A percentile compares a stretch with the other conserved stretches of the same genome.
phyloP scores from a whole-genome alignment of 2,329 filamentous ascomycete species.

The Diaporthe humulicola region DNA sequence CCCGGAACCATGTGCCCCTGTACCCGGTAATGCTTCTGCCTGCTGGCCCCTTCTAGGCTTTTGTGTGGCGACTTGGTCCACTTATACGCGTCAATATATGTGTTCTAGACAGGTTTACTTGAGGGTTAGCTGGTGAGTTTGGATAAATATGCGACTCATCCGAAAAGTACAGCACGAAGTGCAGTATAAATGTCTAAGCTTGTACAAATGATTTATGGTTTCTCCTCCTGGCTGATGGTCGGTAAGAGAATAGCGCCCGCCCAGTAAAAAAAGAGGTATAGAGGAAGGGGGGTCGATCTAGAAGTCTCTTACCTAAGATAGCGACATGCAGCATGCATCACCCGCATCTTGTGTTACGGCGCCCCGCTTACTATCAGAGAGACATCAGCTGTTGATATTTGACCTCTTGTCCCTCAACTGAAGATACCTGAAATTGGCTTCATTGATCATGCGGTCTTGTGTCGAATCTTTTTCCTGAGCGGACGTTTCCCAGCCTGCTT shows the following conservation, averaged over 20 bases:
- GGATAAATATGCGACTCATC: too few species aligned
- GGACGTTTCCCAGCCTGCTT: not conserved
- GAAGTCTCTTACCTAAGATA: not conserved
- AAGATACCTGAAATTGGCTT: not conserved
- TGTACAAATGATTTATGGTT: not conserved
- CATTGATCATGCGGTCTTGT: not conserved
- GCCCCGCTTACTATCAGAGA: not conserved
- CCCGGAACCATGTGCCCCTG: not conserved
- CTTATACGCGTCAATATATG: not conserved
- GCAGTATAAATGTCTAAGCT: not conserved
- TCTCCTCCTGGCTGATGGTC: not conserved
- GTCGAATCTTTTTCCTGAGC: not conserved
- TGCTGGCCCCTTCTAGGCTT: not conserved
- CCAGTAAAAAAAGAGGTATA: not conserved
- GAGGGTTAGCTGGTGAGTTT: too few species aligned
- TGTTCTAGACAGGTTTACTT: not conserved
- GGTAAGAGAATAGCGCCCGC: not conserved
- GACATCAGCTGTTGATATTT: not conserved
- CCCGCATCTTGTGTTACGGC: not conserved
- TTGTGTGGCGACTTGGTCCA: not conserved
- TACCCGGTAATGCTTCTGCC: conserved; percentile 29
- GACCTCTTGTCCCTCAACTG: not conserved
- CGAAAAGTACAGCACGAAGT: too few species aligned
- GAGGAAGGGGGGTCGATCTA: not conserved
- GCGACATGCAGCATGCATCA: not conserved